Evolutionary conservation across 208 protist species (phyloP), one percentile per base, ranked within the genome.

Genomic region (Trypanosoma rangeli): DNA sequence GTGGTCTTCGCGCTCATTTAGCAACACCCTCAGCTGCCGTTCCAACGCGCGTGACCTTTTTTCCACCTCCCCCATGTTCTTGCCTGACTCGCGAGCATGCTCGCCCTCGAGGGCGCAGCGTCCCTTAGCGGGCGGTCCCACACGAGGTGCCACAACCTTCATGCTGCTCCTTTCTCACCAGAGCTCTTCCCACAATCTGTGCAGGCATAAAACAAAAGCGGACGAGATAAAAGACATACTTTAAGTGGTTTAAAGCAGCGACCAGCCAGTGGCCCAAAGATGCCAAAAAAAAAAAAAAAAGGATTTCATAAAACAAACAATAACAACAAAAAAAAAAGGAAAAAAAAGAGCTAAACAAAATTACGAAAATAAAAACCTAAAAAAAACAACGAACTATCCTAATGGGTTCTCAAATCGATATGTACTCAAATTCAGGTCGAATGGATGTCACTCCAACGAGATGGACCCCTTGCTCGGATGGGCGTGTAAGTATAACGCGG

Each of bases 401-500:
- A 29, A 62, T 62, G 35, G 7, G 18, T 35, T 54, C 29, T 65
- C 54, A 77, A 59, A 73, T 64, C 22, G 72, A 73, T 26, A 77
- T 64, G 42, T 77, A 77, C 26, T 77, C 62, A n/a, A 63, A 49
- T 3, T 67, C 58, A n/a, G 44, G 52, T 39, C 53, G 52, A 26
- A 68, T 61, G 5, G 61, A 42, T 26, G 22, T 61, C 0, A 83
- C 83, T 53, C 87, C 87, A 26, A 79, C 73, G 57, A 91, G 58
- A 57, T 96, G 90, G 1, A 80, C 85, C 26, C 90, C 90, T 26
- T 88, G 67, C 54, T 94, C 82, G 0, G 87, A 93, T 0, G 86
- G 86, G 18, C 79, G 73, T n/a, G 90, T 96, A 73, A 96, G 93
- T 64, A 94, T 84, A 37, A 76, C 80, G 10, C 85, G 83, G 1